Evolutionary conservation across 2,329 filamentous ascomycete species (phyloP).

Genomic region (Curvularia hawaiiensis): DNA sequence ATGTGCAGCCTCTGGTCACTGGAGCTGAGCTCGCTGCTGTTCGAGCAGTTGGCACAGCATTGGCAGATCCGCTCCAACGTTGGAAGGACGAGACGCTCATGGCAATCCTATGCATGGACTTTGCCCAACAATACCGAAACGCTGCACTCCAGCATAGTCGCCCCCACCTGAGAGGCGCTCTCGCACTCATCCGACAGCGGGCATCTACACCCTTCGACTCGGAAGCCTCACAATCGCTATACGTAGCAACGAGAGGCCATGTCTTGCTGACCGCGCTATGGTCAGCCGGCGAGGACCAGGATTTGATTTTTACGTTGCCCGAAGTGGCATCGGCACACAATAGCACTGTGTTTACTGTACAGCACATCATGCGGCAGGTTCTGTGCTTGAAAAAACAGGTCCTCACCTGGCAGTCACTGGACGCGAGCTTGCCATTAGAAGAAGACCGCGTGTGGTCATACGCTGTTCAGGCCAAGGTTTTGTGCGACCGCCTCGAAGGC

Average conservation of each 20-base stretch:
- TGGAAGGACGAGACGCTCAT: not conserved
- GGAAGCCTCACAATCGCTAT: not conserved
- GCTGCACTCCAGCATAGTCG: not conserved
- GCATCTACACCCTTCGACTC: not conserved
- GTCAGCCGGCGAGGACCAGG: not conserved
- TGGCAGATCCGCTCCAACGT: not conserved
- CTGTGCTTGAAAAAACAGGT: not conserved
- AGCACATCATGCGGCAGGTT: not conserved
- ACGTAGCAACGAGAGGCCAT: conserved; percentile 1
- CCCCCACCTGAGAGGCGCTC: not conserved
- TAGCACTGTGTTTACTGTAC: not conserved
- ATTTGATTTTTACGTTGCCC: not conserved
- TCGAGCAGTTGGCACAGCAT: not conserved
- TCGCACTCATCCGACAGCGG: not conserved
- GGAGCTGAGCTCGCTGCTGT: not conserved
- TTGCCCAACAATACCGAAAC: not conserved
- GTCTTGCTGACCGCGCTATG: not conserved
- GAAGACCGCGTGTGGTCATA: not conserved
- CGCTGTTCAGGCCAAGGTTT: not conserved
- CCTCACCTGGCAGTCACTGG: not conserved
- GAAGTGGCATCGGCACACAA: not conserved
- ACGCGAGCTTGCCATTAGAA: not conserved
- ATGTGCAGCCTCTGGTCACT: not conserved
- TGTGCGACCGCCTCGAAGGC: not conserved
- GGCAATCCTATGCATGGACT: not conserved